Evolutionary conservation across 2,329 filamentous ascomycete genomes (phyloP), one percentile per base, ranked within the genome.

Genomic region (Magnaporthales sp.): DNA sequence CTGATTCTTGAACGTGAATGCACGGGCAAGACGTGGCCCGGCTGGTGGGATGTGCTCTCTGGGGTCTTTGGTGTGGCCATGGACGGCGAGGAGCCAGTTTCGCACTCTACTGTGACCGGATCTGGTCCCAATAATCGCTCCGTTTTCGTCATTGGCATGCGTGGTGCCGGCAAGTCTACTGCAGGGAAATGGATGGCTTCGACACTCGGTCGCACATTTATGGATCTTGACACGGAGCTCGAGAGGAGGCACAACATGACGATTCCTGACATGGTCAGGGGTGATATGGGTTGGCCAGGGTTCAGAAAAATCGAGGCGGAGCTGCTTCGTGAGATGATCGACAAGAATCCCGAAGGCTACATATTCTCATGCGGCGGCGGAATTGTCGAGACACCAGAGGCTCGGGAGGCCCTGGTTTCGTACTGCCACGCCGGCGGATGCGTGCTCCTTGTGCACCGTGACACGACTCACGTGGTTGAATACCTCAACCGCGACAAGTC

Each of bases 1-100:
- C 79, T 96, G 19, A 88, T 99, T 65, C 84, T 91, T 2, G 95
- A 99, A 76, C 90, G 93, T 68, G 93, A 97, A 73, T 99, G 95
- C 75, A 91, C 92, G 2, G 93, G 91, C 56, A 99, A 99, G 83
- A 99, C 95, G 2, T 99, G 95, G 95, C 95, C 95, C 0, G 95
- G 94, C 10, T 99, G 95, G 92, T 99, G 95, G 95, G 95, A 99
- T 77, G 87, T 89, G 22, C 79, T 98, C 67, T 89, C 89, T 26
- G 87, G 91, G 71, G 85, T 87, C 15, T 99, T 97, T 80, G 83
- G 88, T 38, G 91, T 91, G 30, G 79, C 84, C 30, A 80, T 98
- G n/a, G 85, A 89, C 68, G 95, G 95, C 13, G 86, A 89, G 46
- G 92, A 96, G 71, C 75, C 77, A 7, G 74, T 32, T 15, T 61